A percentile compares a stretch with the other conserved stretches of the same genome.
Conservation (phyloP, 2,329 filamentous ascomycete species). For the Diplodia corticola region DNA sequence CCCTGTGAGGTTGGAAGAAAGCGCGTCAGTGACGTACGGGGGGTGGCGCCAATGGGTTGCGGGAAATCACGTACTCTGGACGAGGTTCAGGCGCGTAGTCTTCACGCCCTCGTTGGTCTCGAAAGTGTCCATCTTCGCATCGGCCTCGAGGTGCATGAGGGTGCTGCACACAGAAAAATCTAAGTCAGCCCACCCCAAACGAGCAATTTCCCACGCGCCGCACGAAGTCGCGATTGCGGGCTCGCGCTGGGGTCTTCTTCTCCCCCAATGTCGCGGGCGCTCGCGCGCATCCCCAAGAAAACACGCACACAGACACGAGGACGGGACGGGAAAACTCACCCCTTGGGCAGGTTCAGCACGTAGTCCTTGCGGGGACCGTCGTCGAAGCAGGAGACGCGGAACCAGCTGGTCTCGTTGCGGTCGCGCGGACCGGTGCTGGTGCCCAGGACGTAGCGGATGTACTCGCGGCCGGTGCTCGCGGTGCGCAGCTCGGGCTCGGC, state of each 20-base stretch:
- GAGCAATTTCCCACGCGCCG: too few species aligned
- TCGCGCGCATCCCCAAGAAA: background rate
- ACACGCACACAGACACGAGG: too few species aligned
- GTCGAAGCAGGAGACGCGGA: slow-evolving; percentile 72
- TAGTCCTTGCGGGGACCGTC: slow-evolving; percentile 71
- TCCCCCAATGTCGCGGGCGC: background rate
- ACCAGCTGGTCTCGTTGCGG: slow-evolving; percentile 81
- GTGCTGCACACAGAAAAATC: slow-evolving; percentile 54
- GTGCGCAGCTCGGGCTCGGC: slow-evolving; percentile 72
- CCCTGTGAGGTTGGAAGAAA: slow-evolving; percentile 37
- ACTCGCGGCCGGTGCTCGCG: slow-evolving; percentile 69
- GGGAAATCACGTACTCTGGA: slow-evolving; percentile 69
- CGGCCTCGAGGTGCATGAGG: slow-evolving; percentile 79
- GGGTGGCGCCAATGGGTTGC: background rate
- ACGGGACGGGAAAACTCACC: slow-evolving; percentile 58
- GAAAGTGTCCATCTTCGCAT: slow-evolving; percentile 68
- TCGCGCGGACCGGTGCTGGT: slow-evolving; percentile 67
- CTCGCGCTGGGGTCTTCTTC: too few species aligned
- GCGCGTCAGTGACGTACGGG: background rate
- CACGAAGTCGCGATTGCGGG: too few species aligned
- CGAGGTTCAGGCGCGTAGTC: slow-evolving; percentile 64
- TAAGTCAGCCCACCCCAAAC: background rate
- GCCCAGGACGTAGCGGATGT: slow-evolving; percentile 76
- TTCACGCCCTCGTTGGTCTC: slow-evolving; percentile 71
- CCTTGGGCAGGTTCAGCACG: slow-evolving; percentile 74